Percentiles rank a stretch among this genome's conserved stretches.
Evolutionary conservation across 129 eudicot genomes (phyloP).

Genomic region (Flaveria trinervia): DNA sequence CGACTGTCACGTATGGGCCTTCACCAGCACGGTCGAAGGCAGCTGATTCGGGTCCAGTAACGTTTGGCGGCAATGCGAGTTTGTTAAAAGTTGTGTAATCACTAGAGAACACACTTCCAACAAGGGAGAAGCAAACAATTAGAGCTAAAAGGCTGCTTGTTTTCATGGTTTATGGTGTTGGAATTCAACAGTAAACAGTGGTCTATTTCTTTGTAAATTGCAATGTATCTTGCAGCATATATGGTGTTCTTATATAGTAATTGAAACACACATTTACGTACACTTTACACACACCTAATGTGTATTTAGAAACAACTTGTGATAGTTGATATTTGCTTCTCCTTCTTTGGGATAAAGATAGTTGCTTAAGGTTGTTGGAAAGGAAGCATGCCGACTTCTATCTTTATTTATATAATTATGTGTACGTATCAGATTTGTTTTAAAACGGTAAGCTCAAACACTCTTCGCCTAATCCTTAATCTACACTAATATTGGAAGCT

Average conservation of each 20-base stretch:
- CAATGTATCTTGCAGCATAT: not conserved
- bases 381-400: slow-evolving; percentile 19
- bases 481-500: no score
- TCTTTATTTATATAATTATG: not conserved
- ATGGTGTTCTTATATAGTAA: slow-evolving; percentile 12
- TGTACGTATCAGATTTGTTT: no score
- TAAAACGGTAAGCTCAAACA: no score
- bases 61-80: slow-evolving; percentile 33
- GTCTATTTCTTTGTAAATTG: not conserved
- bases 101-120: slow-evolving; percentile 25
- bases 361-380: slow-evolving; percentile 31
- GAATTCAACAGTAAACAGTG: not conserved
- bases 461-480: no score
- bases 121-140: slow-evolving; percentile 26
- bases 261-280: not conserved
- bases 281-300: not conserved
- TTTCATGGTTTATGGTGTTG: slow-evolving; percentile 10
- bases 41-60: slow-evolving; percentile 41
- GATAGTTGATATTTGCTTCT: slow-evolving; percentile 24
- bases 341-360: slow-evolving; percentile 29
- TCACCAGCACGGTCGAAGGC: slow-evolving; percentile 42
- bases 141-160: slow-evolving; percentile 6
- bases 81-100: slow-evolving; percentile 30
- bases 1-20: slow-evolving; percentile 43
- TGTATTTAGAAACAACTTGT: slow-evolving; percentile 23